Evolutionary conservation across 2,329 filamentous ascomycete species (phyloP).

Genomic region (Capronia epimyces): DNA sequence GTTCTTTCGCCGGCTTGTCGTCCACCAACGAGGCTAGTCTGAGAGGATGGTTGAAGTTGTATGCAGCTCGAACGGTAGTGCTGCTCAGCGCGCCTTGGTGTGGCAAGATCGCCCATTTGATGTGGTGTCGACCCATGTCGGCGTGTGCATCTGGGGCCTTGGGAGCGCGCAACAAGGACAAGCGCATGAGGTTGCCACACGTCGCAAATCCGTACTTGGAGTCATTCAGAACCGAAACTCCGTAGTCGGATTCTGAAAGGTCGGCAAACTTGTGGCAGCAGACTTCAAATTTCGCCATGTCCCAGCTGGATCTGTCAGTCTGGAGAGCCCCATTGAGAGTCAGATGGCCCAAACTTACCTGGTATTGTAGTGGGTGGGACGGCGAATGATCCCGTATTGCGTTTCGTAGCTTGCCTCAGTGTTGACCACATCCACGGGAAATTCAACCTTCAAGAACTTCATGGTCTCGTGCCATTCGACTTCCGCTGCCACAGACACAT

Average conservation of each 20-base stretch:
- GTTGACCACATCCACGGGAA: slow-evolving; percentile 85
- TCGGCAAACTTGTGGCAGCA: slow-evolving; percentile 95
- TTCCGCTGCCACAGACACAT: slow-evolving; percentile 72
- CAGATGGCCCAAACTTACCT: slow-evolving; percentile 45
- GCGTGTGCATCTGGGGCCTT: slow-evolving; percentile 91
- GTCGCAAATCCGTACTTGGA: slow-evolving; percentile 96
- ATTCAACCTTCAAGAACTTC: slow-evolving; percentile 98
- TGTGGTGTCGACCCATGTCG: slow-evolving; percentile 84
- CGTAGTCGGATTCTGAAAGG: slow-evolving; percentile 79
- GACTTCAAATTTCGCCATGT: slow-evolving; percentile 97
- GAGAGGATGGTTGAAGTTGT: slow-evolving; percentile 84
- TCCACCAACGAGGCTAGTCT: slow-evolving; percentile 31
- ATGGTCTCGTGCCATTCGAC: slow-evolving; percentile 97
- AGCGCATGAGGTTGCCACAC: slow-evolving; percentile 78
- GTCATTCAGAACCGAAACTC: slow-evolving; percentile 89
- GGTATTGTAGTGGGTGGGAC: slow-evolving; percentile 97
- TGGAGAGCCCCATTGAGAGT: slow-evolving; percentile 10
- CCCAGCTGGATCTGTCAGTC: slow-evolving; percentile 55
- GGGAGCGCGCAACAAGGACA: slow-evolving; percentile 77
- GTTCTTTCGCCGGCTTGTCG: slow-evolving; percentile 18
- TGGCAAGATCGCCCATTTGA: slow-evolving; percentile 85
- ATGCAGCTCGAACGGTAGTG: slow-evolving; percentile 73
- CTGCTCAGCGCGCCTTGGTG: slow-evolving; percentile 68
- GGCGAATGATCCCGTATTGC: slow-evolving; percentile 79
- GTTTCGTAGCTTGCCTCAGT: slow-evolving; percentile 94